Conservation (phyloP, 2,329 filamentous ascomycete genomes). For the Diaporthe capsici region DNA sequence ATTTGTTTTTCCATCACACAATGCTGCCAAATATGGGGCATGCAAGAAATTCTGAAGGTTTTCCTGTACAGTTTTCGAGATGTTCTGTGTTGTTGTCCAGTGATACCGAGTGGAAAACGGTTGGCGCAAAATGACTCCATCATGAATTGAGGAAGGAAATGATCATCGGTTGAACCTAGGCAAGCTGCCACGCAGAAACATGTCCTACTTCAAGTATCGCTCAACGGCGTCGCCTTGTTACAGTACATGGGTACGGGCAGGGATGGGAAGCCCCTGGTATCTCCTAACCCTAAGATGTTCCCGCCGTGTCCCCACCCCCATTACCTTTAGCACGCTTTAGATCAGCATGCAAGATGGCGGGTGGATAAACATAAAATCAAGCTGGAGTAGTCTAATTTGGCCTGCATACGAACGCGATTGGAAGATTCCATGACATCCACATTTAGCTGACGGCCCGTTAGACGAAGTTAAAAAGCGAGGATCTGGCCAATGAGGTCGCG, state of each 20-base stretch:
- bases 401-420: conserved; percentile 1
- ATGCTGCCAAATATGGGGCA: too few species aligned
- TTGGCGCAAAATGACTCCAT: neutral
- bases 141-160: neutral
- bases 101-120: neutral
- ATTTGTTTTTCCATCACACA: neutral
- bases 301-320: neutral
- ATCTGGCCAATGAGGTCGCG: conserved; percentile 9
- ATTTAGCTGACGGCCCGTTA: conserved; percentile 17
- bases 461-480: conserved; percentile 17
- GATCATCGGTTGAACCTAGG: neutral
- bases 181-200: neutral
- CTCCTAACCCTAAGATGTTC: conserved; percentile 9
- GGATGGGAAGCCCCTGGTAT: conserved; percentile 14
- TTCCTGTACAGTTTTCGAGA: neutral
- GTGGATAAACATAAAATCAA: conserved; percentile 11
- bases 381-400: conserved; percentile 16
- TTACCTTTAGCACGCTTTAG: too few species aligned
- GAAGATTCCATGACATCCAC: conserved; percentile 15
- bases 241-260: conserved; percentile 6
- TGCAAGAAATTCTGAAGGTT: neutral
- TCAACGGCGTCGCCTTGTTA: conserved; percentile 20
- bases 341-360: neutral
- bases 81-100: neutral
- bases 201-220: neutral